These are phyloP conservation scores for Picochlorum costavermella DNA, from an alignment of 139 green algal species.

Conservation along the genomic window DNA sequence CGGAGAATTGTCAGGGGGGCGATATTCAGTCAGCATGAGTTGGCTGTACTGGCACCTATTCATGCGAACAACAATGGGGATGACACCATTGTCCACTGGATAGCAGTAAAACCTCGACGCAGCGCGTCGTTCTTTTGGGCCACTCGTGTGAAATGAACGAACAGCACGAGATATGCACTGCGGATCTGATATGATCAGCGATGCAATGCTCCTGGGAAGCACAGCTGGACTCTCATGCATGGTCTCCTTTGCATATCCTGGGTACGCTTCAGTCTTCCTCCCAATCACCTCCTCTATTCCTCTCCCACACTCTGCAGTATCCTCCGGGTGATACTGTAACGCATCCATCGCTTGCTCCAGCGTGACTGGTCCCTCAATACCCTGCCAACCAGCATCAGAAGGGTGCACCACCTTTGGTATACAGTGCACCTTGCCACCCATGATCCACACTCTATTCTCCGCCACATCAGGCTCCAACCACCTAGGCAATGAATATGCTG, in stretches of 20 bases:
- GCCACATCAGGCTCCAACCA: constrained; percentile 66
- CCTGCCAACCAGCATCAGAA: background rate
- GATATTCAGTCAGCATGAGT: constrained; percentile 53
- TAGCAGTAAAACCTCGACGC: constrained; percentile 39
- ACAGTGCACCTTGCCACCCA: constrained; percentile 50
- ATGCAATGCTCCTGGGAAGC: constrained; percentile 42
- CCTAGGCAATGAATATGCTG: constrained; percentile 72
- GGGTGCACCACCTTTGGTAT: constrained; percentile 42
- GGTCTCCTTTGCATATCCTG: background rate
- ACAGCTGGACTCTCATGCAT: constrained; percentile 33
- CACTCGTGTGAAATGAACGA: constrained; percentile 53
- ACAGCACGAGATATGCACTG: constrained; percentile 54
- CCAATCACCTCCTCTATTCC: background rate
- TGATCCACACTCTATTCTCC: constrained; percentile 66
- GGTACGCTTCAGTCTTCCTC: constrained; percentile 8
- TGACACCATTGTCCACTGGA: constrained; percentile 32
- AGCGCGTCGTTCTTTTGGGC: constrained; percentile 36
- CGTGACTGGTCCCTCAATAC: background rate
- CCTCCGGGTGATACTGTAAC: background rate
- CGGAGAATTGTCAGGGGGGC: constrained; percentile 25
- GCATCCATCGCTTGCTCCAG: background rate
- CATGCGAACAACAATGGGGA: constrained; percentile 27
- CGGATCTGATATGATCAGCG: constrained; percentile 39
- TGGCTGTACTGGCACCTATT: constrained; percentile 59
- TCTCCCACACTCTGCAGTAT: background rate